Conservation (phyloP, 176 grass and related monocot genomes). For the Triticum monococcum region DNA sequence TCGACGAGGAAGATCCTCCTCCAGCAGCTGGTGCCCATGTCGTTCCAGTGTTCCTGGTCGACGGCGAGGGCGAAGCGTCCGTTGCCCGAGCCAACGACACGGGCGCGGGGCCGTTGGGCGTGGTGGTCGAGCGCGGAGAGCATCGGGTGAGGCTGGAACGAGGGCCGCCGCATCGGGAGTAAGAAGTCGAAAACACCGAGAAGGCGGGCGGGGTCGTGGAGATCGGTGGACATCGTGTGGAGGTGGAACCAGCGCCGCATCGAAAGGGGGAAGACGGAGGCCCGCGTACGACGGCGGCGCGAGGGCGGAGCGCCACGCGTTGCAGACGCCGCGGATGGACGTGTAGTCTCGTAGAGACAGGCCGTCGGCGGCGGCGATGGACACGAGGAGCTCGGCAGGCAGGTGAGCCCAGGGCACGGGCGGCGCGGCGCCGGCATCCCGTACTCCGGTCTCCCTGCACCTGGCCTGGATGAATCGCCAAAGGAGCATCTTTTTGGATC, state of each 20-base stretch:
- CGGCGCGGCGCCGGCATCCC: neutral
- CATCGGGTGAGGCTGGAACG: too few relatives aligned
- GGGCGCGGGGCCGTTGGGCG: neutral
- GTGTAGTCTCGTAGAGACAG: neutral
- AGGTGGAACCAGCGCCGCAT: neutral
- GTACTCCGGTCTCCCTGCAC: too few relatives aligned
- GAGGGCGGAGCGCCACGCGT: neutral
- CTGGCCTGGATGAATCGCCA: too few relatives aligned
- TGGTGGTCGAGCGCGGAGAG: too few relatives aligned
- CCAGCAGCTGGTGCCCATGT: accelerated
- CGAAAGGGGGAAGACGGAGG: neutral
- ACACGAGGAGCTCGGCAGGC: neutral
- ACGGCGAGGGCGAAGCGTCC: neutral
- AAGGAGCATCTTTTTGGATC: too few relatives aligned
- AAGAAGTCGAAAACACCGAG: too few relatives aligned
- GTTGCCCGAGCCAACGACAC: neutral
- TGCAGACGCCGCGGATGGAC: neutral
- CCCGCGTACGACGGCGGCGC: neutral
- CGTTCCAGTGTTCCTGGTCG: neutral
- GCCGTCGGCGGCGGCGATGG: neutral
- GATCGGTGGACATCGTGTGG: too few relatives aligned
- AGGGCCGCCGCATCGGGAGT: too few relatives aligned
- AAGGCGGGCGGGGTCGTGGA: too few relatives aligned
- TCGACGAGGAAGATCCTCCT: neutral
- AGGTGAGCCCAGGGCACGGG: neutral